phyloP scores from a whole-genome alignment of 768 basidiomycete species.

The Leccinum variicolor region DNA sequence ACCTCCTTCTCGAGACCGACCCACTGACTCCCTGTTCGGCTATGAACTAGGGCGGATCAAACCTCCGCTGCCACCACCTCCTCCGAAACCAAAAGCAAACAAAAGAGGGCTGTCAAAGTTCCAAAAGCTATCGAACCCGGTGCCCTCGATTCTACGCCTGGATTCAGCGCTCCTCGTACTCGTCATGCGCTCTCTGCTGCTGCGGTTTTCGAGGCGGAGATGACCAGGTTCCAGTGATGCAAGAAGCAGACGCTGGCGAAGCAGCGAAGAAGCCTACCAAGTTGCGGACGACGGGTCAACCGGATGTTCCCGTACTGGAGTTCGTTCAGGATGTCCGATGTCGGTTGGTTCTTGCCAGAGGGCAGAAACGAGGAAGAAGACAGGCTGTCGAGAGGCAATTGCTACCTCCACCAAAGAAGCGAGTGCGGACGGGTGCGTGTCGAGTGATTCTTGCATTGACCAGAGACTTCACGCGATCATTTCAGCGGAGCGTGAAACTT shows the following conservation, averaged over 20 bases:
- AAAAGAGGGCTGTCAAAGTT: slow-evolving; percentile 34
- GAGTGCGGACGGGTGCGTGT: slow-evolving; percentile 40
- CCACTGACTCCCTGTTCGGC: slow-evolving; percentile 63
- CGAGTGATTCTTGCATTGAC: background rate
- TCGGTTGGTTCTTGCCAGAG: slow-evolving; percentile 82
- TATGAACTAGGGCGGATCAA: slow-evolving; percentile 64
- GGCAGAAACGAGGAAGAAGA: slow-evolving; percentile 63
- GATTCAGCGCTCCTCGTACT: slow-evolving; percentile 49
- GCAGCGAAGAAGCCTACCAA: slow-evolving; percentile 29
- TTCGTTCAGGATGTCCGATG: slow-evolving; percentile 79
- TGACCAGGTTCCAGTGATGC: slow-evolving; percentile 6
- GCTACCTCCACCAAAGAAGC: slow-evolving; percentile 54
- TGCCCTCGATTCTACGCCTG: slow-evolving; percentile 39
- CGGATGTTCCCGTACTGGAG: slow-evolving; percentile 52
- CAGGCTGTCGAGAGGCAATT: slow-evolving; percentile 41
- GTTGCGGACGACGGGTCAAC: slow-evolving; percentile 22
- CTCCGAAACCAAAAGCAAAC: slow-evolving; percentile 39
- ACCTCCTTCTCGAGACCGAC: slow-evolving; percentile 51
- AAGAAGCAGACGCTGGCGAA: slow-evolving; percentile 12
- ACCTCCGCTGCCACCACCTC: slow-evolving; percentile 56
- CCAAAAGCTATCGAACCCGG: slow-evolving; percentile 18
- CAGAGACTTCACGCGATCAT: background rate
- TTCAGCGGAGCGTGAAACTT: slow-evolving; percentile 34
- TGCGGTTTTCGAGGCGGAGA: slow-evolving; percentile 43
- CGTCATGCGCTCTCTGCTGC: slow-evolving; percentile 41